Evolutionary conservation across 768 basidiomycete genomes (phyloP).

Genomic region (Xerocomellus chrysenteron): DNA sequence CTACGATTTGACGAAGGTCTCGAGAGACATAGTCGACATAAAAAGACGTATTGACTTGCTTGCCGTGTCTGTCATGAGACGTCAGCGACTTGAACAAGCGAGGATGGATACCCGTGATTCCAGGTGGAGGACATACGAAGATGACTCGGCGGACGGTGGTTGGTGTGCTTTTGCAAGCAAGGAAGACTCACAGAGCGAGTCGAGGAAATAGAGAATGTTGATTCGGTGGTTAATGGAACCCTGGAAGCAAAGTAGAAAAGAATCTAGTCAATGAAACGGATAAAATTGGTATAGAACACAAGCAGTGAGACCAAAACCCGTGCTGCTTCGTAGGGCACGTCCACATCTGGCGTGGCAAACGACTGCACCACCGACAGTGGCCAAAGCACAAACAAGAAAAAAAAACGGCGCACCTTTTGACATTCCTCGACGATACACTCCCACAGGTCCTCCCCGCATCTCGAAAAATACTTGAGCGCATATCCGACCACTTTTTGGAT

Average conservation of each 20-base stretch:
- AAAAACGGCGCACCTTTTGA: constrained; percentile 58
- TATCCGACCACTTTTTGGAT: constrained; percentile 86
- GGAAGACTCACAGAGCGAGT: constrained; percentile 80
- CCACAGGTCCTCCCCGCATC: constrained; percentile 91
- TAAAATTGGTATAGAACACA: too few relatives aligned
- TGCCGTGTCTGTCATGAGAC: constrained; percentile 26
- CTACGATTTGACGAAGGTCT: constrained; percentile 78
- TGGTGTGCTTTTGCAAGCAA: constrained; percentile 62
- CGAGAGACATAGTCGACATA: constrained; percentile 68
- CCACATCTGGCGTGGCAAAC: too few relatives aligned
- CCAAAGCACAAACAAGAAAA: not conserved
- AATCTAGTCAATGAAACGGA: too few relatives aligned
- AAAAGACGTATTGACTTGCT: constrained; percentile 46
- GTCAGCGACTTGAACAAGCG: not conserved
- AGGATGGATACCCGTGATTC: not conserved
- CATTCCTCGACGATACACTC: constrained; percentile 91
- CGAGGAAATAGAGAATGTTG: constrained; percentile 89
- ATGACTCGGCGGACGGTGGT: constrained; percentile 26
- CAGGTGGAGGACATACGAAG: constrained; percentile 15
- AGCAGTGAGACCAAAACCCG: too few relatives aligned
- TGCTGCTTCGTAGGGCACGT: too few relatives aligned
- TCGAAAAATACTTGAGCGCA: constrained; percentile 79
- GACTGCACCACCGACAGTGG: too few relatives aligned
- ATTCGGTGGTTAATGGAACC: constrained; percentile 46
- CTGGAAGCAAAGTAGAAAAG: too few relatives aligned